Conservation (phyloP, 306 rosid species). For the Cicer arietinum region DNA sequence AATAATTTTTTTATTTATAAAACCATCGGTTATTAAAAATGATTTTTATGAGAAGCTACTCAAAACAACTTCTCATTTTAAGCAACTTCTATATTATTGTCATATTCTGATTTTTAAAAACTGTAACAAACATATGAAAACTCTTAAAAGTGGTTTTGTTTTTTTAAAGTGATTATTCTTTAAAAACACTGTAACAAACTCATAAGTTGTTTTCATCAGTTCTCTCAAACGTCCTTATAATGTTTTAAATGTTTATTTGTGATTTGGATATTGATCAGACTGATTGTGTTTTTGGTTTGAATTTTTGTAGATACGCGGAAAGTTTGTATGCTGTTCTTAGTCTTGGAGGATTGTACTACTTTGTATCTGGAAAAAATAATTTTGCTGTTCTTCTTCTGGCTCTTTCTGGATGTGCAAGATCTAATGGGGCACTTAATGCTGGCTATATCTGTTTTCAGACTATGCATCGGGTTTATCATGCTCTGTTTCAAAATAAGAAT, state of each 20-base stretch:
- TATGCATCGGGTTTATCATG: slow-evolving; percentile 71
- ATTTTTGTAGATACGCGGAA: slow-evolving; percentile 73
- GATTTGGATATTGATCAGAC: background rate
- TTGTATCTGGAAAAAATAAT: slow-evolving; percentile 56
- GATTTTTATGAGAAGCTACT: too few relatives aligned
- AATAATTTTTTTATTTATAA: too few relatives aligned
- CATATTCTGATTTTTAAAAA: too few relatives aligned
- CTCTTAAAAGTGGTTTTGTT: too few relatives aligned
- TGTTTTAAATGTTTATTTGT: slow-evolving; percentile 19
- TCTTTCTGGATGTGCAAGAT: slow-evolving; percentile 78
- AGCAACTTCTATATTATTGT: too few relatives aligned
- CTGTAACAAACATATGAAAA: too few relatives aligned
- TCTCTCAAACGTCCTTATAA: background rate
- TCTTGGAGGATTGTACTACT: slow-evolving; percentile 85
- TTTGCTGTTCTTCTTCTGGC: slow-evolving; percentile 67
- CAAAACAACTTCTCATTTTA: too few relatives aligned
- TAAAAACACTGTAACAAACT: too few relatives aligned
- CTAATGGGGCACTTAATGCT: slow-evolving; percentile 88
- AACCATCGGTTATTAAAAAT: too few relatives aligned
- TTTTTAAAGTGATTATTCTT: too few relatives aligned
- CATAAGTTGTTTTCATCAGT: background rate
- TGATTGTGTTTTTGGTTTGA: slow-evolving; percentile 20
- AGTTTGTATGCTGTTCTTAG: slow-evolving; percentile 75
- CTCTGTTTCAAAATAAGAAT: slow-evolving; percentile 54
- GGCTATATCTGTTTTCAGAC: slow-evolving; percentile 92